Percentiles rank a stretch among this genome's conserved stretches.
Evolutionary conservation across 495 filamentous ascomycete genomes (phyloP).

Genomic region (Pseudomonodictys pantanalensis): DNA sequence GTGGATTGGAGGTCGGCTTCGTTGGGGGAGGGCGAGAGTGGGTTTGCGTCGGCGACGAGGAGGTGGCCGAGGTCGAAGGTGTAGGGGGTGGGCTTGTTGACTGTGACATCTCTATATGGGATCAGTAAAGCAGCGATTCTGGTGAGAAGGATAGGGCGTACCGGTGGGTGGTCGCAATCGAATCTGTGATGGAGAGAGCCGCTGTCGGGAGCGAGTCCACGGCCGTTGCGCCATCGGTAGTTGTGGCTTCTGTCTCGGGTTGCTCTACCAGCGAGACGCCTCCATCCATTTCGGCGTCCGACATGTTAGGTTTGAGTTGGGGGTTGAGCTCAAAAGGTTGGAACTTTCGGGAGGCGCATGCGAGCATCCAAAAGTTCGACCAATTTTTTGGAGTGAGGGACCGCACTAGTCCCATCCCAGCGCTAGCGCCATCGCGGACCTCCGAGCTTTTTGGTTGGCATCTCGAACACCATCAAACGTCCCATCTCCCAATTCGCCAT

Average conservation of each 20-base stretch:
- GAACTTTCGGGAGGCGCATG: not conserved
- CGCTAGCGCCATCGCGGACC: not conserved
- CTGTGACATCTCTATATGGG: slow-evolving; percentile 53
- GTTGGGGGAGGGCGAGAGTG: slow-evolving; percentile 58
- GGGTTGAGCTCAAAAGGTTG: not conserved
- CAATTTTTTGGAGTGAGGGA: no score
- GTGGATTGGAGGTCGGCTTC: slow-evolving; percentile 44
- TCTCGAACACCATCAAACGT: not conserved
- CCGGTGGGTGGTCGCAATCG: slow-evolving; percentile 11
- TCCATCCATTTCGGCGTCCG: slow-evolving; percentile 14
- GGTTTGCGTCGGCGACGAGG: slow-evolving; percentile 77
- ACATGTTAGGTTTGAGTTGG: not conserved
- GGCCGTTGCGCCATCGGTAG: slow-evolving; percentile 19
- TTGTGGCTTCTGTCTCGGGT: slow-evolving; percentile 2
- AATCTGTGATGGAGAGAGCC: slow-evolving; percentile 13
- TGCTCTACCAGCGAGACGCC: not conserved
- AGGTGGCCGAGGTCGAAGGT: slow-evolving; percentile 90
- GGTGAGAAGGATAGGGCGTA: not conserved
- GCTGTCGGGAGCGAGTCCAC: slow-evolving; percentile 4
- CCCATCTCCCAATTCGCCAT: not conserved
- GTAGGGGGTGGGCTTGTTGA: slow-evolving; percentile 81
- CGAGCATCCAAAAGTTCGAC: slow-evolving; percentile 6
- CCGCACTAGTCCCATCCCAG: not conserved
- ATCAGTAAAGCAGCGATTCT: not conserved
- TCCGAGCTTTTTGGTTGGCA: not conserved